A percentile compares a stretch with the other conserved stretches of the same genome.
Evolutionary conservation across 164 flowering plant species (phyloP).

Genomic region (Paratinospora sagittata): DNA sequence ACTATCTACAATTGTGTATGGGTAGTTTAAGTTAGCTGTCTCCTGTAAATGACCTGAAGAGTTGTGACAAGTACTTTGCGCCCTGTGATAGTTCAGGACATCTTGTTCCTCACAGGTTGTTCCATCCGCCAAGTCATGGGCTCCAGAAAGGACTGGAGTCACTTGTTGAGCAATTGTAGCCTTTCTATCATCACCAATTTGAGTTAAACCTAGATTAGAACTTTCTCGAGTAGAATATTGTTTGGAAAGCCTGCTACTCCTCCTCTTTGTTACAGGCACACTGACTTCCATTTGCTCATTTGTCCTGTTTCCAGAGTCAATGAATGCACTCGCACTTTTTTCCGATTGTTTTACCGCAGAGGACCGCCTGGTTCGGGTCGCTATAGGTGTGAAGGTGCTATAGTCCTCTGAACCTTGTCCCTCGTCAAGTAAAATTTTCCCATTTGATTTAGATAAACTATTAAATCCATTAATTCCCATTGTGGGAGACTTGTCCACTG

Average conservation of each 20-base stretch:
- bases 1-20: slow-evolving; percentile 11
- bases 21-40: slow-evolving; percentile 12
- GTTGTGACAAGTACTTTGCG: slow-evolving; percentile 33
- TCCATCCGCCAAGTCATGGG: slow-evolving; percentile 5
- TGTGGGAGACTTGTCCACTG: not conserved
- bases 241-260: slow-evolving; percentile 2
- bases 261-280: slow-evolving; percentile 11
- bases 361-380: slow-evolving; percentile 44
- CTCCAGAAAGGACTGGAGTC: slow-evolving; percentile 6
- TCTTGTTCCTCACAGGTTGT: slow-evolving; percentile 5
- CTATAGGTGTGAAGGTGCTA: slow-evolving; percentile 35
- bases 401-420: slow-evolving; percentile 17
- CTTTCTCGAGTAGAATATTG: slow-evolving; percentile 4
- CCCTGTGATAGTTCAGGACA: slow-evolving; percentile 24
- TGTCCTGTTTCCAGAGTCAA: slow-evolving; percentile 13
- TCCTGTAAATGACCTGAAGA: slow-evolving; percentile 13
- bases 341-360: slow-evolving; percentile 10
- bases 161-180: slow-evolving; percentile 14
- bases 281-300: slow-evolving; percentile 11
- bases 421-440: slow-evolving; percentile 11
- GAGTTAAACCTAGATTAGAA: slow-evolving; percentile 10
- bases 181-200: slow-evolving; percentile 12
- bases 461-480: slow-evolving; percentile 15
- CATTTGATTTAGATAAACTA: slow-evolving; percentile 7
- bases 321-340: slow-evolving; percentile 6